Base-by-base conservation (phyloP, 805 yeast genomes). In the Ogataea methanolica region DNA sequence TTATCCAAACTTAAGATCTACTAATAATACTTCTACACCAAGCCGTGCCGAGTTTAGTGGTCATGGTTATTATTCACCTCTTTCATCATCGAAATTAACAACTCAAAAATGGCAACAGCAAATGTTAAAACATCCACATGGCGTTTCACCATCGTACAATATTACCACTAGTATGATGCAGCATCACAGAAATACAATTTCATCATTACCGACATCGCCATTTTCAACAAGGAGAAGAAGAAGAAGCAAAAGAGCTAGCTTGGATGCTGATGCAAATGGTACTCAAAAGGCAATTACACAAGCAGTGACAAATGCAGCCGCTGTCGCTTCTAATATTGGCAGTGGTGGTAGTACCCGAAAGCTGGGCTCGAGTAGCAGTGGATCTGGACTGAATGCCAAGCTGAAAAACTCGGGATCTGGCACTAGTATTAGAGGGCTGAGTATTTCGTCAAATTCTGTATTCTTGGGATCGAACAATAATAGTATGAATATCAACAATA, bases 171-270 rank as follows among this genome's bases (percentile, higher is more conserved):
- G n/a, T 12, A 34, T 5, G 41, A 14, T n/a, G 16, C 33, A 17
- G 11, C 23, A 23, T 6, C 46, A 44, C 19, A 31, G 46, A 15
- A 33, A 44, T 14, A 39, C 46, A 5, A 39, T 44, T 19, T 44
- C 46, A 11, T 44, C 57, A 23, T 19, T 51, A 31, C 54, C 57
- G n/a, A 45, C 49, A 8, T 53, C 57, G 2, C 54, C 54, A 8
- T 44, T 42, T 15, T 33, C 44, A 6, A 9, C 11, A 6, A 7
- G 26, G 2, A 36, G 35, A 26, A 19, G 19, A 39, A 16, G 23
- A 33, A 15, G 8, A 5, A 7, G 15, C 17, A 39, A 39, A 31
- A 33, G 42, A 44, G 21, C 36, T 5, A 39, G 43, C 12, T 33
- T 43, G 33, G 46, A 43, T 22, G 36, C 29, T 9, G 22, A 37